These are phyloP conservation scores for Podila clonocystis DNA, from an alignment of 192 early-diverging fungal genomes.

Conservation along the genomic window DNA sequence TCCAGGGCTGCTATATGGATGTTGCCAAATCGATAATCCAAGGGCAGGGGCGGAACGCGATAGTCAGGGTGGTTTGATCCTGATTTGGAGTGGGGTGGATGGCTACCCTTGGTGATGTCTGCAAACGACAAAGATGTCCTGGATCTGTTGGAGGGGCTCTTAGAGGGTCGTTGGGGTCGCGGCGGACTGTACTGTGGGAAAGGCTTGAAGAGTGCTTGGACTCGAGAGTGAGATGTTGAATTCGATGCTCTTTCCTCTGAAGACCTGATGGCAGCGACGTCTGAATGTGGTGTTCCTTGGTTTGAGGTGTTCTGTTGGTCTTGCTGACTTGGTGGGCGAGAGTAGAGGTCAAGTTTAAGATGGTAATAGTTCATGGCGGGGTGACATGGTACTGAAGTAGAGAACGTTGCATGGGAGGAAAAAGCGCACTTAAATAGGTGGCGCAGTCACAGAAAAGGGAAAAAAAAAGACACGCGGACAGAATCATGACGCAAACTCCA, in stretches of 20 bases:
- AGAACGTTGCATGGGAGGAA: neutral
- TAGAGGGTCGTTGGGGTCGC: neutral
- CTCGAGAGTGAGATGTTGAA: neutral
- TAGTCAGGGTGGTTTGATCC: neutral
- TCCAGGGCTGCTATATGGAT: slow-evolving; percentile 24
- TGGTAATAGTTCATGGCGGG: slow-evolving; percentile 52
- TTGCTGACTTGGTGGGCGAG: neutral
- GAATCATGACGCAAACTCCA: neutral
- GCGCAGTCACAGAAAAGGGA: neutral
- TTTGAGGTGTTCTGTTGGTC: neutral
- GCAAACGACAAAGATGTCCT: neutral
- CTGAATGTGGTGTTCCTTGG: slow-evolving; percentile 4
- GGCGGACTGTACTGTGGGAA: slow-evolving; percentile 15
- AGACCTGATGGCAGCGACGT: neutral
- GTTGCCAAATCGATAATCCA: slow-evolving; percentile 35
- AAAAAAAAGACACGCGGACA: too few relatives aligned
- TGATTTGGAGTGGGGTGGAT: neutral
- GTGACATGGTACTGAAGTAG: slow-evolving; percentile 17
- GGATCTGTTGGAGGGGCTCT: neutral
- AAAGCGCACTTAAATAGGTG: neutral
- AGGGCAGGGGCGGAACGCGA: neutral
- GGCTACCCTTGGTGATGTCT: neutral
- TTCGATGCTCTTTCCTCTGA: neutral
- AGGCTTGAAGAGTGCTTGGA: slow-evolving; percentile 21
- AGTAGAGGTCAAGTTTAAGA: slow-evolving; percentile 52